Base-by-base conservation (phyloP, 1,284 basidiomycete species). In the Gymnopus androsaceus region DNA sequence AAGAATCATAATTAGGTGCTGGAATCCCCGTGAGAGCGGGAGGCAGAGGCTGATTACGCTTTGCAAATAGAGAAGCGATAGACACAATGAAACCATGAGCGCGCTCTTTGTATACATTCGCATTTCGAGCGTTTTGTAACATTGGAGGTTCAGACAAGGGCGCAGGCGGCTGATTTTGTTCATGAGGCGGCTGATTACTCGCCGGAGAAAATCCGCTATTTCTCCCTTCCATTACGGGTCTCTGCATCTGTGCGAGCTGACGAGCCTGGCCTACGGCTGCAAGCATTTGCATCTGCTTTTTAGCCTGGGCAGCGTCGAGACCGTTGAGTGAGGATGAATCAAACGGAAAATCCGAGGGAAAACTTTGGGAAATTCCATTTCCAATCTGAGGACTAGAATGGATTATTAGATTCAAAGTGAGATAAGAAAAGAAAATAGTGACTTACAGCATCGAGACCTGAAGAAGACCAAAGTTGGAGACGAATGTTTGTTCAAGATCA, bases 231-330 rank as follows among this genome's bases (percentile, higher is more conserved):
- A 67, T 62, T 79, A 81, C 64, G 75, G 76, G 64, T 84, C 85
- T 59, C 76, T 52, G 68, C 71, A 67, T 28, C 51, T 31, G 17
- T 53, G 41, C n/a, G 40, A 60, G 83, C 80, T 69, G n/a, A n/a
- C 86, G 81, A 64, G 81, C 82, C 62, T 83, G 76, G 63, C 78
- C 83, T 53, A 79, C 84, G 54, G 80, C 84, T 64, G 75, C 84
- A 63, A 91, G 81, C 15, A 84, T 84, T 34, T 85, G 85, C 81
- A 90, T 87, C 72, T 91, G 89, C 69, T 89, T 90, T 59, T 33
- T n/a, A 21, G 85, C 81, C 44, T 80, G 76, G 46, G 75, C 75
- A 58, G 78, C 70, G 66, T 84, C 82, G 57, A 83, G 73, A 61
- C 53, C 72, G 63, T 72, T 64, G 58, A 65, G 65, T n/a, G n/a